phyloP scores from a whole-genome alignment of 2,329 filamentous ascomycete species.

The Curvularia verruculosa region DNA sequence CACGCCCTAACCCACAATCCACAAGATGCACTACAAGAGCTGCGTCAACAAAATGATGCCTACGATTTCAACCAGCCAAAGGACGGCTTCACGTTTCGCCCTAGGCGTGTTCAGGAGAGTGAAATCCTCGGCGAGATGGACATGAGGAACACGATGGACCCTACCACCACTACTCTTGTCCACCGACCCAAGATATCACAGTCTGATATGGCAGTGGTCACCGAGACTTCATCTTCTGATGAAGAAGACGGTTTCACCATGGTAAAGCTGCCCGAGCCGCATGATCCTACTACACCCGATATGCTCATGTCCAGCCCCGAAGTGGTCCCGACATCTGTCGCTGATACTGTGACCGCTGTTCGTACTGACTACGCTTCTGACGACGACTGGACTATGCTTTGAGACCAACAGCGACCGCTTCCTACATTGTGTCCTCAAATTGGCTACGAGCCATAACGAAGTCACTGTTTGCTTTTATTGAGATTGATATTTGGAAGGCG shows the following conservation, averaged over 20 bases:
- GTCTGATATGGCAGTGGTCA: slow-evolving; percentile 1
- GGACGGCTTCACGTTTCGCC: background rate
- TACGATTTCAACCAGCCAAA: background rate
- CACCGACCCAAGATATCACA: slow-evolving; percentile 15
- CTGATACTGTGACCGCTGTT: slow-evolving; percentile 16
- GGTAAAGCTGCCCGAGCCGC: slow-evolving; percentile 25
- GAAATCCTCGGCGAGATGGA: background rate
- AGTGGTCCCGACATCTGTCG: slow-evolving; percentile 6
- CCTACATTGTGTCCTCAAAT: background rate
- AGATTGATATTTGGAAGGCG: background rate
- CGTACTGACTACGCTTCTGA: slow-evolving; percentile 19
- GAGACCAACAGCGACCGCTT: background rate
- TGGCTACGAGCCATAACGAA: background rate
- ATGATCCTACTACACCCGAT: background rate
- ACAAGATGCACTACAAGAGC: slow-evolving; percentile 15
- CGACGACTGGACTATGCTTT: slow-evolving; percentile 20
- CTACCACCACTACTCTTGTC: slow-evolving; percentile 17
- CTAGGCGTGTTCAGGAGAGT: background rate
- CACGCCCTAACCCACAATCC: slow-evolving; percentile 15
- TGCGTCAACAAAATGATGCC: slow-evolving; percentile 8
- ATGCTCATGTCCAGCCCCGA: slow-evolving; percentile 22
- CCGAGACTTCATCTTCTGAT: slow-evolving; percentile 17
- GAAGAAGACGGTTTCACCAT: slow-evolving; percentile 35
- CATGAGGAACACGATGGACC: slow-evolving; percentile 3
- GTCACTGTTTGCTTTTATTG: background rate